Conservation (phyloP, 2,329 filamentous ascomycete species). For the Ophiocordyceps unilateralis region DNA sequence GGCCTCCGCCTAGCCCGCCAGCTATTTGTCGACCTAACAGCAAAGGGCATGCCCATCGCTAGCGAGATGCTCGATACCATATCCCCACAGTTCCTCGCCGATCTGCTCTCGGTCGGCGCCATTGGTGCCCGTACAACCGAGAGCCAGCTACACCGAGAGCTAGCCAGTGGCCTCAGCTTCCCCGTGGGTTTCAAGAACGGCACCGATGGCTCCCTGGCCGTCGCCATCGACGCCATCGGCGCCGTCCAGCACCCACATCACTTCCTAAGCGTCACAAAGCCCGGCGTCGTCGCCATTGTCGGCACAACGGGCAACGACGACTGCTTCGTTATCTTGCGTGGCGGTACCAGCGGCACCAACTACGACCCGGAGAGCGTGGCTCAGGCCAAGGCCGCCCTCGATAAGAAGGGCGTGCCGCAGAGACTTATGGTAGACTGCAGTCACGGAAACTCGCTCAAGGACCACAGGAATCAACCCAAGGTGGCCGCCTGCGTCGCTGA, state of each 20-base stretch:
- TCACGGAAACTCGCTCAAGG: constrained; percentile 89
- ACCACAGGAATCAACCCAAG: constrained; percentile 95
- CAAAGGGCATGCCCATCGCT: constrained; percentile 86
- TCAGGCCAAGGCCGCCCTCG: constrained; percentile 64
- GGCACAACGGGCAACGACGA: constrained; percentile 91
- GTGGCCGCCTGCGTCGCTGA: constrained; percentile 67
- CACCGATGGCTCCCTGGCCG: constrained; percentile 75
- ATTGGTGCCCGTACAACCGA: constrained; percentile 95
- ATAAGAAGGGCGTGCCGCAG: constrained; percentile 54
- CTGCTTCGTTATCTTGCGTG: constrained; percentile 89
- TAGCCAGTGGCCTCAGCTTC: constrained; percentile 88
- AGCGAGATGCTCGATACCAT: constrained; percentile 98
- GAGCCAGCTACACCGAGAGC: constrained; percentile 84
- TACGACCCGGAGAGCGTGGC: constrained; percentile 74
- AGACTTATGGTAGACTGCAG: constrained; percentile 96
- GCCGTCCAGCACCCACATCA: constrained; percentile 85
- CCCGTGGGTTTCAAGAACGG: constrained; percentile 99
- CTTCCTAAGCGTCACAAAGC: constrained; percentile 95
- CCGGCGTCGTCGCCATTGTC: constrained; percentile 85
- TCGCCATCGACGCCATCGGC: constrained; percentile 90
- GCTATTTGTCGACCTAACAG: constrained; percentile 83
- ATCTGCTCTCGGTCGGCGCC: constrained; percentile 79
- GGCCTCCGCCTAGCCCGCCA: constrained; percentile 73
- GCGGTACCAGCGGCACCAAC: constrained; percentile 86
- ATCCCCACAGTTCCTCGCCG: constrained; percentile 89